Percentiles rank a stretch among this genome's conserved stretches.
Conservation (phyloP, 75 land plant genomes). For the Sequoiadendron giganteum region DNA sequence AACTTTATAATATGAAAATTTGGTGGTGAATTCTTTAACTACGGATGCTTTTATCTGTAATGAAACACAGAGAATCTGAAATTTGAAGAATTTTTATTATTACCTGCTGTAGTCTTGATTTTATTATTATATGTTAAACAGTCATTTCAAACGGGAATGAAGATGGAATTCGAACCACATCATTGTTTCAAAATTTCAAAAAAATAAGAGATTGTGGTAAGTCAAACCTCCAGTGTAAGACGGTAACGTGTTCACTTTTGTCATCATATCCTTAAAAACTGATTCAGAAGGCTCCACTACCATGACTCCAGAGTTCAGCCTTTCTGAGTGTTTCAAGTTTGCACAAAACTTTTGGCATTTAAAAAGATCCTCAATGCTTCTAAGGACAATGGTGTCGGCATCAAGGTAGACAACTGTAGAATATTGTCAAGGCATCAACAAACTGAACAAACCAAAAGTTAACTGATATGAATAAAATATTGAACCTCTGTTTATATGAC, state of each 20-base stretch:
- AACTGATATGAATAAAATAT: not conserved
- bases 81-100: not conserved
- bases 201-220: not conserved
- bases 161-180: not conserved
- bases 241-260: slow-evolving; percentile 67
- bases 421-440: slow-evolving; percentile 3
- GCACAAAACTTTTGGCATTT: slow-evolving; percentile 95
- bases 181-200: not conserved
- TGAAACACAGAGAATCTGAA: not conserved
- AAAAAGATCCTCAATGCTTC: slow-evolving; percentile 92
- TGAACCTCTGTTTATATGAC: not conserved
- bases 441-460: not conserved
- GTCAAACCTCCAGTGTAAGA: slow-evolving; percentile 94
- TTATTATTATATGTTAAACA: not conserved
- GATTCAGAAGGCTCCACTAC: slow-evolving; percentile 93
- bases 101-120: not conserved
- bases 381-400: slow-evolving; percentile 93
- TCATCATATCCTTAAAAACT: slow-evolving; percentile 87
- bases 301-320: slow-evolving; percentile 98
- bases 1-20: not conserved
- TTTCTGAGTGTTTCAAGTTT: slow-evolving; percentile 97
- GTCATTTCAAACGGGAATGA: not conserved
- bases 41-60: not conserved
- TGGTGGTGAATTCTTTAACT: not conserved
- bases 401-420: slow-evolving; percentile 95